Percentiles rank a stretch among this genome's conserved stretches.
Evolutionary conservation across 345 rosid species (phyloP).

Genomic region (Camelina neglecta): DNA sequence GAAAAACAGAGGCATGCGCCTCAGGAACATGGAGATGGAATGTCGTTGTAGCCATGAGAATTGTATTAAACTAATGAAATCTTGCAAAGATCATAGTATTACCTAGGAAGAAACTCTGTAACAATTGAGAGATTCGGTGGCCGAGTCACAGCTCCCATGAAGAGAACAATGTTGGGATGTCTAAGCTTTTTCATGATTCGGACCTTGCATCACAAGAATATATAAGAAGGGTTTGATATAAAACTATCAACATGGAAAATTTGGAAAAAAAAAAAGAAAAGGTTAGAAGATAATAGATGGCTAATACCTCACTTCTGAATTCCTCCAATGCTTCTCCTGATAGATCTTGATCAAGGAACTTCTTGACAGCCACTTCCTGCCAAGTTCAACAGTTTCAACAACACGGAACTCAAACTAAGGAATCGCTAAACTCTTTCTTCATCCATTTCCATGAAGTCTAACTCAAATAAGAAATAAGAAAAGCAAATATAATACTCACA

Average conservation of each 20-base stretch:
- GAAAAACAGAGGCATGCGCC: background rate
- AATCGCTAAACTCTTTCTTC: conserved; percentile 25
- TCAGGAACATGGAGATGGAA: conserved; percentile 3
- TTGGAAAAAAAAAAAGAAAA: background rate
- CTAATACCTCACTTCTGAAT: conserved; percentile 85
- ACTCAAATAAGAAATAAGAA: background rate
- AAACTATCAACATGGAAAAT: conserved; percentile 21
- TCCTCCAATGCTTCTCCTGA: conserved; percentile 84
- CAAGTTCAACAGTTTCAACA: conserved; percentile 46
- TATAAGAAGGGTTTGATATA: background rate
- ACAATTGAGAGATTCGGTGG: conserved; percentile 93
- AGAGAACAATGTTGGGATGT: conserved; percentile 98
- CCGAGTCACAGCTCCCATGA: conserved; percentile 98
- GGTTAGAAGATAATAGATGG: conserved; percentile 2
- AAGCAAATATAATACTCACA: conserved; percentile 59
- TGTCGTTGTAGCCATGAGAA: conserved; percentile 15
- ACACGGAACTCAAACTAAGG: conserved; percentile 29
- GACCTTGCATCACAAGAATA: conserved; percentile 53
- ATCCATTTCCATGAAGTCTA: background rate
- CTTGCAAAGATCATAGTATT: conserved; percentile 34
- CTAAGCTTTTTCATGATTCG: conserved; percentile 79
- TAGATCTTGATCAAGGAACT: conserved; percentile 87
- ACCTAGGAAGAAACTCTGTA: conserved; percentile 97
- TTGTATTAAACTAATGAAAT: background rate
- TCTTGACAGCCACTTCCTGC: conserved; percentile 96